phyloP scores from a whole-genome alignment of 164 flowering plant genomes.

The Magnolia sinica region DNA sequence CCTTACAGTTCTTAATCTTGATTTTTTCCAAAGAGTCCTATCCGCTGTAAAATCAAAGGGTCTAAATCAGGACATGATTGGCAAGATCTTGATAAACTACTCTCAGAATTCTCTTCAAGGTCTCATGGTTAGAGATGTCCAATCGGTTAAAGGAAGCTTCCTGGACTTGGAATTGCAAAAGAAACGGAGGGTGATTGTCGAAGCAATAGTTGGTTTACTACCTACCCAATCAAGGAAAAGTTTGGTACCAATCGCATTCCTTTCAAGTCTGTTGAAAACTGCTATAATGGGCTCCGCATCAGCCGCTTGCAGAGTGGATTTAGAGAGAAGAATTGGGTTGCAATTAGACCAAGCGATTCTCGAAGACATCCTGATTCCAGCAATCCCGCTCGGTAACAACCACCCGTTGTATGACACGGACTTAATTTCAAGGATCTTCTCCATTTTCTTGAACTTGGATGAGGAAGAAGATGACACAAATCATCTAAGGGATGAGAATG shows the following conservation, averaged over 20 bases:
- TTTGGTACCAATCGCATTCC: constrained; percentile 82
- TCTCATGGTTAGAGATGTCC: constrained; percentile 50
- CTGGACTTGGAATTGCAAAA: constrained; percentile 63
- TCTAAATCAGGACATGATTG: constrained; percentile 71
- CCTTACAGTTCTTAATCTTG: constrained; percentile 61
- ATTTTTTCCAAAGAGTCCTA: constrained; percentile 82
- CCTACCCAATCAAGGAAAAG: constrained; percentile 88
- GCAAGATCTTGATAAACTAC: constrained; percentile 72
- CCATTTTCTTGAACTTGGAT: constrained; percentile 78
- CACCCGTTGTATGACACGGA: constrained; percentile 71
- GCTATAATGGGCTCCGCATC: constrained; percentile 63
- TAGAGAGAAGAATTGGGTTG: constrained; percentile 85
- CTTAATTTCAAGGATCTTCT: constrained; percentile 70
- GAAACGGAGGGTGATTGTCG: constrained; percentile 72
- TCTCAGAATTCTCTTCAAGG: constrained; percentile 78
- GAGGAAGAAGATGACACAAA: constrained; percentile 78
- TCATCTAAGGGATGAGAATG: constrained; percentile 53
- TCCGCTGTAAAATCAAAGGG: constrained; percentile 81
- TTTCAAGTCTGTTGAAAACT: constrained; percentile 74
- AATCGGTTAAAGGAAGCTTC: constrained; percentile 42
- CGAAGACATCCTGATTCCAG: constrained; percentile 87
- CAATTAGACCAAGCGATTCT: constrained; percentile 96
- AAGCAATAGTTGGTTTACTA: constrained; percentile 63
- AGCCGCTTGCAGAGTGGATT: constrained; percentile 65
- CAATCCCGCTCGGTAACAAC: constrained; percentile 53